Evolutionary conservation across 139 green algal species (phyloP).

Genomic region (Cymbomonas tetramitiformis): DNA sequence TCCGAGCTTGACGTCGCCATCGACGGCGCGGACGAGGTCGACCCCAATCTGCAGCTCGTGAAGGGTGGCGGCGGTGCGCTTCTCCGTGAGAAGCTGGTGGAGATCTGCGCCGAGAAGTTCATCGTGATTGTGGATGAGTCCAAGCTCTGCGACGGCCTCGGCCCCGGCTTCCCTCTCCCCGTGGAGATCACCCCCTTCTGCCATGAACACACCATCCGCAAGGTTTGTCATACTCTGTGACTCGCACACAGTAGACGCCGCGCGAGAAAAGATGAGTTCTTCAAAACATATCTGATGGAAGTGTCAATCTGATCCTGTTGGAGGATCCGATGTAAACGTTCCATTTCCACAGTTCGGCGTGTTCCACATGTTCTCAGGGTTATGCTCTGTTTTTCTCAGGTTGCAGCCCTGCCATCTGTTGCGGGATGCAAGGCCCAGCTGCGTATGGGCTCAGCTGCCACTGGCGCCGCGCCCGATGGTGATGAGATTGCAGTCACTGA

Average conservation of each 20-base stretch:
- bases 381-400: too few species aligned
- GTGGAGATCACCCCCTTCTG: conserved; percentile 99
- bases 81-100: conserved; percentile 98
- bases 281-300: too few species aligned
- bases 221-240: too few species aligned
- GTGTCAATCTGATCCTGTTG: too few species aligned
- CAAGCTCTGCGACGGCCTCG: conserved; percentile 61
- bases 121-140: conserved; percentile 98
- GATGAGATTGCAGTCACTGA: conserved; percentile 94
- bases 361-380: too few species aligned
- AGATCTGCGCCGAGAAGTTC: conserved; percentile 81
- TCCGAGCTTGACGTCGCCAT: conserved; percentile 90
- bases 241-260: too few species aligned
- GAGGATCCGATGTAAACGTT: too few species aligned
- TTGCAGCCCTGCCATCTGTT: conserved; percentile 24
- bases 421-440: conserved; percentile 72
- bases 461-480: conserved; percentile 38
- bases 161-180: conserved; percentile 63
- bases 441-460: conserved; percentile 44
- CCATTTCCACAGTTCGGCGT: too few species aligned
- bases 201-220: conserved; percentile 49
- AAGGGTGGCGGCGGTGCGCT: conserved; percentile 93
- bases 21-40: conserved; percentile 93
- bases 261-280: too few species aligned
- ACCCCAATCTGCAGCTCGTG: conserved; percentile 87